Base-by-base conservation (phyloP, 1,139 yeast genomes). In the Lodderomyces pseudojiufengensis region DNA sequence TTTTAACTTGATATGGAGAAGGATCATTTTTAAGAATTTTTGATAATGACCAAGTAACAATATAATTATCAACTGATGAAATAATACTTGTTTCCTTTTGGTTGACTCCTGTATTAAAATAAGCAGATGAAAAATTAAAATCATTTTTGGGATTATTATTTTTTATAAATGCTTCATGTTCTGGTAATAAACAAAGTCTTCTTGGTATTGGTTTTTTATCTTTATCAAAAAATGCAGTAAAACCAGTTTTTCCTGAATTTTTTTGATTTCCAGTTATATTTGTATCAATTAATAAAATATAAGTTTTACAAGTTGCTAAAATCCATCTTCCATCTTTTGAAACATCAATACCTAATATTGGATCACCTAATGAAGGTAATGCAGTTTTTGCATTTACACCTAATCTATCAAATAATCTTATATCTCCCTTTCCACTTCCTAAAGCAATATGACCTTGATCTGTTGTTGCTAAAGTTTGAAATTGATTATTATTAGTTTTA, bases 261-360 rank as follows among this genome's bases (percentile, higher is more conserved):
- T 67, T 73, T 44, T 63, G 67, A 20, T 86, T 92, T 5, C 67
- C 70, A 38, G 76, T 76, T 39, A 84, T 78, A 24, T 70, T 64
- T 8, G 78, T 65, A 55, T 86, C 94, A 44, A 85, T 68, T 33
- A 88, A 68, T 39, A 87, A 63, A 40, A 87, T 60, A 51, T 84
- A 84, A 1, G 78, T 73, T 48, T 70, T 65, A 62, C 92, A 84
- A 0, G 96, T 87, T 1, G 88, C 94, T 42, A 88, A 63, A 29
- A 87, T 51, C 85, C 90, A 87, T 50, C 76, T 69, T 39, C 96
- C 96, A 54, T 84, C 94, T 16, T 82, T 78, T 5, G 95, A 79
- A 1, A 76, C 78, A 41, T 84, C 90, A 20, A 85, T 50, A 18
- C 84, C 84, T 33, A 70, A 61, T 33, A 84, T 76, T 2, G 78